Base-by-base conservation (phyloP, 225 moss, liverwort and hornwort genomes). In the Marchantia polymorpha region DNA sequence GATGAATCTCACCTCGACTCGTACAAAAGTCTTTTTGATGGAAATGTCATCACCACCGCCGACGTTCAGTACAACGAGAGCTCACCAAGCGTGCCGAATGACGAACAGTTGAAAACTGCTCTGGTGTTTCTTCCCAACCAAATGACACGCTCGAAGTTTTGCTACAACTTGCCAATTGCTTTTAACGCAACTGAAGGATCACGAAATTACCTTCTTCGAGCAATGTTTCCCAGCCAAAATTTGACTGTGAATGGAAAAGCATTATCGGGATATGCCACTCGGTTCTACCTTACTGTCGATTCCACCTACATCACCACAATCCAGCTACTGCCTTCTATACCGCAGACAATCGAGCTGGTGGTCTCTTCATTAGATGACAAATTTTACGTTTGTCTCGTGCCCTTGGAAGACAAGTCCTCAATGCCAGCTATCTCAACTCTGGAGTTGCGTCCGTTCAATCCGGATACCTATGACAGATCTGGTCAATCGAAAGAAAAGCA, bases 391-490 rank as follows among this genome's bases (percentile, higher is more conserved):
- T 75, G 75, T 31, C 75, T 75, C 12, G 75, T 75, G 20, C 75
- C 75, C 14, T 55, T 75, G 56, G 75, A 75, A 23, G 75, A 75
- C 20, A 75, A 55, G 31, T 75, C 75, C 16, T 75, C 75, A 13
- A 75, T 75, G 75, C 55, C 75, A 75, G 75, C 75, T 23, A 75
- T 75, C 27, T 75, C 75, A 58, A 14, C 75, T n/a, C 27, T 75
- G 27, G 75, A 75, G 27, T 58, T 75, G 75, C 72, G 72, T 23
- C 75, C 51, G 9, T 30, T 56, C 11, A 10, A 6, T 7, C 17
- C n/a, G 5, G 26, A 0, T 1, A 27, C 56, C 26, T 75, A 75
- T 22, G 7, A 3, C 12, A 75, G 75, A 75, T 8, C 56, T 56
- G 56, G 14, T 19, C 56, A 12, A 6, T 56, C 56, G 56, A 56